These are phyloP conservation scores for Fusarium sp. DNA, from an alignment of 2,329 filamentous ascomycete genomes.

Conservation along the genomic window DNA sequence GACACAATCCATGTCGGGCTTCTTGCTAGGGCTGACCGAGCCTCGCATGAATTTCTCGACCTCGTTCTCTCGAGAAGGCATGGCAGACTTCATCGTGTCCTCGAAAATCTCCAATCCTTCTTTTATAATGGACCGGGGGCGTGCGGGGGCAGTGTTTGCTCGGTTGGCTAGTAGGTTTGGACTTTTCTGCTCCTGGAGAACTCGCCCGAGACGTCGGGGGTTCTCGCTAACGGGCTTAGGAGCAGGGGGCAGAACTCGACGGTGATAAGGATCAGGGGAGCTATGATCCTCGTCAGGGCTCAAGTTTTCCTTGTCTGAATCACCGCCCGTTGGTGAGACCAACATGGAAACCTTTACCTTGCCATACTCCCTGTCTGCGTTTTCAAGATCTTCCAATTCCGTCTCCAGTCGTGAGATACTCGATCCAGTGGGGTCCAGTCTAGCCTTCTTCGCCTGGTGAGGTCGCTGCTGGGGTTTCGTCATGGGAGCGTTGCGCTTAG, in stretches of 20 bases:
- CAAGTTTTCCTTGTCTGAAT: conserved; percentile 98
- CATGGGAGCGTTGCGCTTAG: conserved; percentile 71
- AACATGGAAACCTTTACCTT: conserved; percentile 56
- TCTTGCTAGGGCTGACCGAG: conserved; percentile 75
- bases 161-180: conserved; percentile 50
- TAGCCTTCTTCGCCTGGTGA: conserved; percentile 68
- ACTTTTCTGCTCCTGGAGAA: conserved; percentile 55
- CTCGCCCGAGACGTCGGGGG: conserved; percentile 55
- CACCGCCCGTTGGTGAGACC: conserved; percentile 56
- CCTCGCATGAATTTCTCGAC: conserved; percentile 79
- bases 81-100: conserved; percentile 53
- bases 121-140: conserved; percentile 48
- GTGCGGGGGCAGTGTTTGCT: conserved; percentile 56
- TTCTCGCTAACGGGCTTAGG: conserved; percentile 45
- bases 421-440: conserved; percentile 69
- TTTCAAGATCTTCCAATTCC: conserved; percentile 44
- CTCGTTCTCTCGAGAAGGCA: conserved; percentile 62
- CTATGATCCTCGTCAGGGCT: conserved; percentile 64
- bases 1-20: conserved; percentile 86
- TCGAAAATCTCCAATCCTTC: conserved; percentile 64
- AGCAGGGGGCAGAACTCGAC: conserved; percentile 53
- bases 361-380: conserved; percentile 40
- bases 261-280: conserved; percentile 46
- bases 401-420: conserved; percentile 71
- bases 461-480: conserved; percentile 47